phyloP scores from a whole-genome alignment of 306 rosid genomes.

The Biancaea sappan region DNA sequence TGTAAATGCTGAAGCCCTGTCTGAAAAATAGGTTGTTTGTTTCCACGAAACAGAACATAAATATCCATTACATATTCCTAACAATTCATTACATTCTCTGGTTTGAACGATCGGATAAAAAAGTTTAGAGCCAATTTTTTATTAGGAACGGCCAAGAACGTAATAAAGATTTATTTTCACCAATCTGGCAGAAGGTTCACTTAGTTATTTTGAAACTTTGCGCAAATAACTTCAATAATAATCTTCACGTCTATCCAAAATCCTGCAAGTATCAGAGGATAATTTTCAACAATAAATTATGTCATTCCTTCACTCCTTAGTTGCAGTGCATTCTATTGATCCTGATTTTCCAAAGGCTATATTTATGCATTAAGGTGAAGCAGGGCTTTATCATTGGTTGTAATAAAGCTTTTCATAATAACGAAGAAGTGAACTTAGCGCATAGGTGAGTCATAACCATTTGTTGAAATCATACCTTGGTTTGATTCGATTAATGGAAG shows the following conservation, averaged over 20 bases:
- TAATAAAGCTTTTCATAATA: too few relatives aligned
- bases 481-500: background rate
- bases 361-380: background rate
- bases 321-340: background rate
- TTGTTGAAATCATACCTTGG: background rate
- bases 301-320: background rate
- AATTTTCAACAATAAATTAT: background rate
- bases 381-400: too few relatives aligned
- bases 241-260: background rate
- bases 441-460: background rate
- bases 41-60: background rate
- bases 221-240: background rate
- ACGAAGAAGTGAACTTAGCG: too few relatives aligned
- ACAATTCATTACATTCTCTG: background rate
- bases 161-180: background rate
- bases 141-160: background rate
- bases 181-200: background rate
- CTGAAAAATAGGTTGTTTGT: background rate
- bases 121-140: constrained; percentile 2
- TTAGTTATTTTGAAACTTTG: background rate
- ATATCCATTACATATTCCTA: background rate
- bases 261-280: constrained; percentile 14
- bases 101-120: background rate
- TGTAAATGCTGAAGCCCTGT: background rate
- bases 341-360: background rate